Evolutionary conservation across 148 eudicot species (phyloP).

Genomic region (Gaultheria prostrata): DNA sequence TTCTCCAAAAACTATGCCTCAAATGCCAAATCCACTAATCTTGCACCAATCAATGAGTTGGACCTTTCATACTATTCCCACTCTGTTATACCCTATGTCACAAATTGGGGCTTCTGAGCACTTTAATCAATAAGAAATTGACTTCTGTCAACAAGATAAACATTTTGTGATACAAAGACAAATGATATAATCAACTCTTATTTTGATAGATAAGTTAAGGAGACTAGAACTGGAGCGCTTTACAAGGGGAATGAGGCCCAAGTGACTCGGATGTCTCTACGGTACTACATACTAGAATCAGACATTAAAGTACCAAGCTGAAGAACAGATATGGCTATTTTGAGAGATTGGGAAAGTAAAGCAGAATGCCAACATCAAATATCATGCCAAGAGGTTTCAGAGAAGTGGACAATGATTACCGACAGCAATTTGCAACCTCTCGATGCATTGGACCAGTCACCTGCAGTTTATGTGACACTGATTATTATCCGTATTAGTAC

Average conservation of each 20-base stretch:
- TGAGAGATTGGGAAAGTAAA: background rate
- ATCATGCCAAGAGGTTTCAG: constrained; percentile 7
- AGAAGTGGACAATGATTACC: constrained; percentile 37
- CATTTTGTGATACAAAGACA: background rate
- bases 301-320: background rate
- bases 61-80: background rate
- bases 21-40: background rate
- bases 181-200: background rate
- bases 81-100: background rate
- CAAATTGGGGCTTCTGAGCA: background rate
- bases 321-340: constrained; percentile 2
- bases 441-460: constrained; percentile 99
- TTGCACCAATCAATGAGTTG: background rate
- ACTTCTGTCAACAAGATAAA: background rate
- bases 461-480: constrained; percentile 34
- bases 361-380: background rate
- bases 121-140: background rate
- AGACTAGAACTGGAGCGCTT: background rate
- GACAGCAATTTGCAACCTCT: constrained; percentile 97
- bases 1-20: background rate
- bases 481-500: background rate
- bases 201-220: background rate
- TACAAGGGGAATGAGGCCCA: background rate
- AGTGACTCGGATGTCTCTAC: background rate
- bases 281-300: background rate